Conservation (phyloP, 2,329 filamentous ascomycete genomes). For the Pseudogymnoascus sp. region DNA sequence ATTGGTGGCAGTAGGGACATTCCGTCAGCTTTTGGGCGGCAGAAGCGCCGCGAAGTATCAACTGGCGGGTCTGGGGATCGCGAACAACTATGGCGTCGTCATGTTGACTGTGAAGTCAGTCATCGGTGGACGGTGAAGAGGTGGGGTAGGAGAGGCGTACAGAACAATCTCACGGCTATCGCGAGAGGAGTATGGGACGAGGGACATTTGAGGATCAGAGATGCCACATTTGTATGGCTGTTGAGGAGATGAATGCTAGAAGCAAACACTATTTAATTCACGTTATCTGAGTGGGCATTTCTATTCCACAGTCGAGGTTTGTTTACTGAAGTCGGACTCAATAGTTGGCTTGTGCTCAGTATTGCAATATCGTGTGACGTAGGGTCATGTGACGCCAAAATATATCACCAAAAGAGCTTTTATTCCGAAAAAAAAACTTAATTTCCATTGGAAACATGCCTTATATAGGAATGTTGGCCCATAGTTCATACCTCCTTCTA, state of each 20-base stretch:
- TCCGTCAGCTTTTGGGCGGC: slow-evolving; percentile 46
- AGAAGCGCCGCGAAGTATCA: slow-evolving; percentile 65
- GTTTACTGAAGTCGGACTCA: background rate
- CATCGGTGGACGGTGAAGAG: background rate
- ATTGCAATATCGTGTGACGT: background rate
- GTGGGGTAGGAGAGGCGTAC: slow-evolving; percentile 42
- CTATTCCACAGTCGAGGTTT: background rate
- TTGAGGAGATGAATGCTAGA: background rate
- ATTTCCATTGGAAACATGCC: background rate
- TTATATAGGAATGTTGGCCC: background rate
- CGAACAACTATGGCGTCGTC: slow-evolving; percentile 88
- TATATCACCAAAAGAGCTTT: background rate
- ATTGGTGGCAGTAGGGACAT: slow-evolving; percentile 52
- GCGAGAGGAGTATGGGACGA: slow-evolving; percentile 66
- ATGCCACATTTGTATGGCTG: slow-evolving; percentile 1
- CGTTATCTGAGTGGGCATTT: background rate
- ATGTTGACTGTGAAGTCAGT: slow-evolving; percentile 58
- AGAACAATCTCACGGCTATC: slow-evolving; percentile 73
- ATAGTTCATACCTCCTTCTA: background rate
- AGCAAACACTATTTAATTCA: slow-evolving; percentile 2
- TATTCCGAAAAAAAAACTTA: background rate
- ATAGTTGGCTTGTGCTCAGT: background rate
- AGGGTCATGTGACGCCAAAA: background rate
- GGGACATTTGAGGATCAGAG: slow-evolving; percentile 44
- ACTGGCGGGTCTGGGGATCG: slow-evolving; percentile 73